Base-by-base conservation (phyloP, 1,139 yeast species). In the Zygoascus sp. region DNA sequence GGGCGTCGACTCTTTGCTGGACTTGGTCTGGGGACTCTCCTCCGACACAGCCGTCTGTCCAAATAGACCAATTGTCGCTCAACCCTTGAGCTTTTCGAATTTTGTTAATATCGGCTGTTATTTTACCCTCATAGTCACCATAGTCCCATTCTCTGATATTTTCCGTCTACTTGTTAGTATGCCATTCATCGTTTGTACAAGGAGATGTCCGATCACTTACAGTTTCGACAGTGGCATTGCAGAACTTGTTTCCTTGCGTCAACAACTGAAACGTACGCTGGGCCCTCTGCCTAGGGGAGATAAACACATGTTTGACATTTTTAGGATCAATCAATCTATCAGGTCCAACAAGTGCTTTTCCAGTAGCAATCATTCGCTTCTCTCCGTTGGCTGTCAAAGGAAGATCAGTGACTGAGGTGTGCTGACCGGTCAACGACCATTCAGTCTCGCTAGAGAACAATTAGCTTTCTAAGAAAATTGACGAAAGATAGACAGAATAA, bases 391-490 rank as follows among this genome's bases (percentile, higher is more conserved):
- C 75, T 0, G 96, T 88, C 62, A 90, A 74, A 9, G 81, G 79
- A 32, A 90, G 65, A 58, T 90, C 97, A 1, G 97, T 90, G 44
- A 73, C 58, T 2, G 96, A 87, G 5, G 97, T 90, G 67, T 87
- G 83, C 64, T 87, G 96, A 27, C 97, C 97, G 3, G 89, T 76
- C 60, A 83, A 80, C 32, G 97, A 89, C 97, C 97, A 90, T 66
- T 81, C 95, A 2, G 97, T 90, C 69, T 90, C 96, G 32, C 95
- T 75, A 28, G 8, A 32, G 19, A 28, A n/a, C 10, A 32, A 27
- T 38, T 46, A 34, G 36, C n/a, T 5, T 21, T 25, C n/a, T n/a
- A n/a, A n/a, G n/a, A n/a, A 15, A 22, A 17, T n/a, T 15, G 16
- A 10, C 16, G 16, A n/a, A 13, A 34, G 37, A 25, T 11, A 15